phyloP scores from a whole-genome alignment of 2,329 filamentous ascomycete species.

The Colletotrichum sp. region DNA sequence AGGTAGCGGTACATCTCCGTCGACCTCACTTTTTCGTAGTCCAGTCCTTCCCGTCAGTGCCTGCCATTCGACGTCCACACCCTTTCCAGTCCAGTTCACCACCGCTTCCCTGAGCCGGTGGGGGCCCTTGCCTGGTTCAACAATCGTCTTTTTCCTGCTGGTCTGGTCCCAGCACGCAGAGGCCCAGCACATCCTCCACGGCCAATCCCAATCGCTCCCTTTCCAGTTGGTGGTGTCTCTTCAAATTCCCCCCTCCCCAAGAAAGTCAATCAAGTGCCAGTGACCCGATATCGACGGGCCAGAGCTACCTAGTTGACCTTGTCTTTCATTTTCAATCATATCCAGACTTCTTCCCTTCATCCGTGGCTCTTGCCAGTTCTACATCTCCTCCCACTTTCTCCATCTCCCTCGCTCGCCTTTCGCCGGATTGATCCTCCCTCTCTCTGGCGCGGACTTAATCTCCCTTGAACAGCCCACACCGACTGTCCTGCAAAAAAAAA shows the following conservation, averaged over 20 bases:
- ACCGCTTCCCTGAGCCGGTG: constrained; percentile 20
- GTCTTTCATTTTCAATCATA: constrained; percentile 21
- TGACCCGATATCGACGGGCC: constrained; percentile 21
- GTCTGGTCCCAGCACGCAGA: background rate
- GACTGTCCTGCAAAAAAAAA: constrained; percentile 7
- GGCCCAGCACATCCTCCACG: background rate
- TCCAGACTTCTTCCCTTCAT: constrained; percentile 22
- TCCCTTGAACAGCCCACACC: constrained; percentile 16
- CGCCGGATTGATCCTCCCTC: constrained; percentile 20
- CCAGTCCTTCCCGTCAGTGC: background rate
- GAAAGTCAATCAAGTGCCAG: constrained; percentile 23
- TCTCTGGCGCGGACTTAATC: constrained; percentile 19
- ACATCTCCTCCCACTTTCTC: constrained; percentile 3
- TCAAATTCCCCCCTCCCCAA: constrained; percentile 17
- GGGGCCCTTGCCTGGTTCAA: constrained; percentile 23
- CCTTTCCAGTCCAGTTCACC: background rate
- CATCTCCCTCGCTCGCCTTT: constrained; percentile 20
- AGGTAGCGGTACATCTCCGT: constrained; percentile 1
- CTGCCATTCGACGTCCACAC: background rate
- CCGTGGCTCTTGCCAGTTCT: background rate
- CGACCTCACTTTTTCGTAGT: background rate
- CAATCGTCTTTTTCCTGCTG: constrained; percentile 22
- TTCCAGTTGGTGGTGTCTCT: constrained; percentile 7
- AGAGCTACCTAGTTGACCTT: constrained; percentile 10
- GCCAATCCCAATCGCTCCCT: constrained; percentile 4